Base-by-base conservation (phyloP, 2,329 filamentous ascomycete species). In the Pezizomycotina sp. region DNA sequence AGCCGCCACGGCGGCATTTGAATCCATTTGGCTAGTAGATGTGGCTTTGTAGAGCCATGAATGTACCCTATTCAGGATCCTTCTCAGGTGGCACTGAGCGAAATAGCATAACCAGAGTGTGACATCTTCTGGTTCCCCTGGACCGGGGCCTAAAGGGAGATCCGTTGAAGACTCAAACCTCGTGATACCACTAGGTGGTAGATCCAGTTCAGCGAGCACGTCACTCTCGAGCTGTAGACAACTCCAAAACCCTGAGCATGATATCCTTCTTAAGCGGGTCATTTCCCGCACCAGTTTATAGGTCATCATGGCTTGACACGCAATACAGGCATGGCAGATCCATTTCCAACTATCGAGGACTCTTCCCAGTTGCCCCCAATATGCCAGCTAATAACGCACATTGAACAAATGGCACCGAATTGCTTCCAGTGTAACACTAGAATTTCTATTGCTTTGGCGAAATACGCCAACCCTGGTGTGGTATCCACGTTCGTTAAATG, bases 191-290 rank as follows among this genome's bases (percentile, higher is more conserved):
- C 69, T 75, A 1, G 65, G 62, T 4, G 69, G 69, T 9, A 76
- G 59, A 40, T 70, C 68, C 41, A 95, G 64, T 57, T 98, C 89
- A 3, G 89, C 89, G 29, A 93, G 67, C 28, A 95, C 81, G 55
- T 95, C 86, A 56, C 83, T 92, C 58, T 95, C 86, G 7, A 95
- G 65, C 53, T 95, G 86, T 45, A 93, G 62, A 54, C 81, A 92
- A 5, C 84, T 89, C 86, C 86, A 95, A 51, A 84, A 93, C 0
- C 49, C 91, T 67, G 9, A 77, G 63, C 22, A 77, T 63, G 38
- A 76, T 64, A 52, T 83, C 80, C 49, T 74, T 68, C 28, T 61
- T 49, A 38, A 47, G 21, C 54, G 57, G 24, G 61, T 63, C 24
- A 56, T 58, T 19, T 64, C 50, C 21, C 50, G 47, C 29, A 47